Base-by-base conservation (phyloP, 2,329 filamentous ascomycete species). In the Phialophora expanda region DNA sequence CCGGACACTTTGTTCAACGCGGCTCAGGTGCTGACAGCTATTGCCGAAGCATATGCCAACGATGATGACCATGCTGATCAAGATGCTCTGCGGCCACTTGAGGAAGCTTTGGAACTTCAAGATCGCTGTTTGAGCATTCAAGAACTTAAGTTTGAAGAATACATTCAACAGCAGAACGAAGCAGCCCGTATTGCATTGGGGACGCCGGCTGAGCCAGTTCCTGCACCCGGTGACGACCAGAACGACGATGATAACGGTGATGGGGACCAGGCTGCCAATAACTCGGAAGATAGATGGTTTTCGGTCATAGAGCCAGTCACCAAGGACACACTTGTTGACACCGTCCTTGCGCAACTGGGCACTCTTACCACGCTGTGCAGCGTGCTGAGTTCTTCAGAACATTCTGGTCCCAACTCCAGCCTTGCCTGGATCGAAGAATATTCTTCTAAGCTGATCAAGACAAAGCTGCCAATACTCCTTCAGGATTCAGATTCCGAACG, bases 1-100 rank as follows among this genome's bases (percentile, higher is more conserved):
- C 80, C 87, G 1, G 89, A 92, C 76, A 82, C 86, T 4, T 78
- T 90, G 8, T 92, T 91, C 80, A 92, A 92, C 74, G 88, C 87
- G 5, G 87, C 86, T 1, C 89, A 91, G 75, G 86, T 90, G 3
- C 79, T 91, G 44, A 89, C 86, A 0, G 87, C 84, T 68, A 79
- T 91, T 44, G 88, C 87, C 1, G 89, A 92, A 77, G 59, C 63
- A 26, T 74, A 86, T 7, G 79, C 83, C 0, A 85, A 87, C 57
- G 80, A 82, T n/a, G 82, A 82, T 50, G 81, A 83, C 5, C 74
- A 76, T 0, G 76, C 75, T 2, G 78, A 82, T 24, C 74, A 74
- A 50, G 78, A 85, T 63, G 83, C 85, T 0, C 76, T 85, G 14
- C 78, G 80, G 26, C 78, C 85, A 9, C 77, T 89, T 22, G 82